Base-by-base conservation (phyloP, 768 basidiomycete genomes). In the Strobilomyces echinocephalus region DNA sequence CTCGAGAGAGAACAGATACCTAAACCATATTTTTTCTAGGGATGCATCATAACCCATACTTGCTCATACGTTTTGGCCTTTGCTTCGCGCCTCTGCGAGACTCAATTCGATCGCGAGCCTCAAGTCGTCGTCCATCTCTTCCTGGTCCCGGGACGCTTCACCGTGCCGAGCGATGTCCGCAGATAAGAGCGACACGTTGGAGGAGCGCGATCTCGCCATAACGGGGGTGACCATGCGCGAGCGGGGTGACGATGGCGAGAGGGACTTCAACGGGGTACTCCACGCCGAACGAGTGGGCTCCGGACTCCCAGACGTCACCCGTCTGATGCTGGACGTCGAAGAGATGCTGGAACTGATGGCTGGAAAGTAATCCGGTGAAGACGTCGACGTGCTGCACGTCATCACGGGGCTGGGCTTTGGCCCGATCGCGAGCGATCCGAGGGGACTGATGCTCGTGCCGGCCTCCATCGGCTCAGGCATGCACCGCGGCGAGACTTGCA, bases 71-170 rank as follows among this genome's bases (percentile, higher is more conserved):
- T 18, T 33, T 3, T 59, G 52, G 0, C 44, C 59, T 24, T 40
- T 57, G 36, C 62, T 62, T 39, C 35, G 54, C 2, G 58, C 63
- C 48, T 89, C 88, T 1, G 79, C 84, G 24, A 89, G 74, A 63
- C 88, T 89, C 66, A 89, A 64, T 67, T 84, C 83, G 12, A 89
- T 76, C 11, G 81, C 87, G 57, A 82, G 77, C 46, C 69, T 74
- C 64, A 89, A 59, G 58, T 88, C 86, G 15, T 79, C 84, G 53
- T 89, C 85, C 59, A 82, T 75, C 15, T 78, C 76, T 10, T 74
- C 75, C 20, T 49, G 56, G 4, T 41, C 52, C 11, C 34, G 43
- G 1, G 58, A 7, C 5, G 6, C 8, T 10, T 50, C 34, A n/a
- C 5, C 26, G 45, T 58, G 45, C 15, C 9, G 55, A 36, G 53